Base-by-base conservation (phyloP, 306 rosid species). In the Quercus aquifolioides region DNA sequence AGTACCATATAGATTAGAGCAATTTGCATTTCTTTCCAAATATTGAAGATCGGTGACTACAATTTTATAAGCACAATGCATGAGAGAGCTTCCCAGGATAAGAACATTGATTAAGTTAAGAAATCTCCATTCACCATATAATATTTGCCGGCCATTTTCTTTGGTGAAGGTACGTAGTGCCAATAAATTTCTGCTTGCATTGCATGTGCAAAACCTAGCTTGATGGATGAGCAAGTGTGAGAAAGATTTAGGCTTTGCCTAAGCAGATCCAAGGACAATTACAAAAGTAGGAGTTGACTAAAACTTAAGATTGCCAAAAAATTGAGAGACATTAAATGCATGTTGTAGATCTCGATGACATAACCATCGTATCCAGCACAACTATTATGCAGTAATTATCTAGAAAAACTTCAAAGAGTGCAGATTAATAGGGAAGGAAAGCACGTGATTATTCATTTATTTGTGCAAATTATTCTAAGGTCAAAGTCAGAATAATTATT, bases 311-410 rank as follows among this genome's bases (percentile, higher is more conserved):
- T 19, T 18, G 51, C 71, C 60, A 21, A 74, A 46, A 68, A 57
- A 5, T 17, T 65, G 13, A 18, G 51, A 14, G 79, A 69, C 46
- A 21, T 57, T 18, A 6, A 75, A 28, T 71, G 80, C 65, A 41
- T 69, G 71, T 49, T 67, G 63, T 79, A 62, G 78, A 74, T 79
- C 83, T 28, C 46, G 71, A 81, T 6, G 74, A 79, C 83, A 69
- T 28, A 57, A 33, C 46, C 77, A 25, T 83, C 54, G 78, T 17
- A 38, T 54, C 43, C 63, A 14, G 72, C 64, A 38, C 72, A 67
- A 67, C 8, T 19, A 67, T 23, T 20, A 20, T 21, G 28, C 15
- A 23, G 5, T 63, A 28, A 26, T 13, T 5, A 28, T 63, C 15
- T 13, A 63, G 69, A 18, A 3, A 62, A 11, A 28, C 17, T 59